Evolutionary conservation across 1,284 basidiomycete genomes (phyloP), one percentile per base, ranked within the genome.

Genomic region (Marasmius oreades): DNA sequence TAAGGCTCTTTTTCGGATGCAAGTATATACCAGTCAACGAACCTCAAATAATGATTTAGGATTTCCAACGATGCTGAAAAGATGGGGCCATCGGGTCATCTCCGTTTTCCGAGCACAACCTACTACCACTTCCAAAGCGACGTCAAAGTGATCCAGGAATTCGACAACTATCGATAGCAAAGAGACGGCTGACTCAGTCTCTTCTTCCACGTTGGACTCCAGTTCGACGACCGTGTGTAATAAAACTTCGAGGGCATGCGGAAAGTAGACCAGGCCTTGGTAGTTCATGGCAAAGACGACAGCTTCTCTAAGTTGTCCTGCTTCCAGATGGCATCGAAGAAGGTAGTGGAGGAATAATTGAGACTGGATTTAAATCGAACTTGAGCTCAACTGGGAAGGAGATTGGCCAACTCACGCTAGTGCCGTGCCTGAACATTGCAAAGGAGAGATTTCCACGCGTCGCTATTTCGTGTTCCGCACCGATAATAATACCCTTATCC

Each of bases 401-500:
- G 33, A 28, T 44, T 34, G 34, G 50, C 54, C 50, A 36, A 74
- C 90, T 66, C 65, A 95, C 93, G 63, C 88, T 93, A 0, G 96
- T 97, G 28, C 88, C 84, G 70, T 96, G 88, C 55, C 95, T 84
- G 75, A 96, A 98, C 73, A 97, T 88, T 7, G 91, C 88, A 68
- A 98, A 98, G 11, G 95, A 85, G 5, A 99, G 75, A 54, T 89
- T 91, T 18, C 81, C 76, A 39, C 92, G 82, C 22, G 89, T 78
- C 2, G 86, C 88, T 1, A 86, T 83, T 69, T 97, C 94, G 55
- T 95, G 86, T 64, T 98, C 95, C 37, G 92, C 92, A 7, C 96
- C 97, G 55, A 99, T 95, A 60, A 99, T 93, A 63, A 99, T 97
- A 0, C 95, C 97, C 69, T 98, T 98, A 69, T 98, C 95, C 91